phyloP scores from a whole-genome alignment of 768 basidiomycete species.

The Heimioporus sp. region DNA sequence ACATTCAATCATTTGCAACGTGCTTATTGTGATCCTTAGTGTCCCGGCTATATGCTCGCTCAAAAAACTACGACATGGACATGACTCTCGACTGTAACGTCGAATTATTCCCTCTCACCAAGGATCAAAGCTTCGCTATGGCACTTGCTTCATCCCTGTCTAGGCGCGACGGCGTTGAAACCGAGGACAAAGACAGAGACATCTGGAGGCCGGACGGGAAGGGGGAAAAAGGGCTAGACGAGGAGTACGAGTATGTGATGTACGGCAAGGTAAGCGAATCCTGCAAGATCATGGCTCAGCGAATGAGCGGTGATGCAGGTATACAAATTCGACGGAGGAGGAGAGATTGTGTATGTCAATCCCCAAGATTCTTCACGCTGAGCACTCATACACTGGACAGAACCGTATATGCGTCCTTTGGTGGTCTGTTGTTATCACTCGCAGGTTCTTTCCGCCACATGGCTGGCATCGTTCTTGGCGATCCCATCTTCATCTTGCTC shows the following conservation, averaged over 20 bases:
- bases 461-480: constrained; percentile 88
- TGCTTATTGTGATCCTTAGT: constrained; percentile 47
- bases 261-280: constrained; percentile 77
- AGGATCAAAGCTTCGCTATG: constrained; percentile 74
- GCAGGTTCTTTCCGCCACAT: constrained; percentile 92
- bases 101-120: constrained; percentile 78
- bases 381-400: constrained; percentile 39
- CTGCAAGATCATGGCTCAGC: neutral
- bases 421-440: constrained; percentile 91
- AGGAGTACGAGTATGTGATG: constrained; percentile 99
- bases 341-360: constrained; percentile 71
- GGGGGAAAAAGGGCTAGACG: constrained; percentile 78
- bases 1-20: neutral
- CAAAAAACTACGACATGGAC: constrained; percentile 90
- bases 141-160: constrained; percentile 82
- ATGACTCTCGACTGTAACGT: constrained; percentile 92
- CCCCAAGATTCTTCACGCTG: neutral
- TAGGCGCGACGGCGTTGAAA: constrained; percentile 50
- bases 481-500: constrained; percentile 88
- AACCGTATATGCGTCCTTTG: constrained; percentile 95
- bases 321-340: constrained; percentile 92
- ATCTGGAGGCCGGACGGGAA: constrained; percentile 87
- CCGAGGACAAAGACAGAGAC: constrained; percentile 71
- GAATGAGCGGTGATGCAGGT: constrained; percentile 50
- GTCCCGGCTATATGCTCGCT: constrained; percentile 85